Percentiles rank a stretch among this genome's conserved stretches.
These are phyloP conservation scores for Marsdenia floribunda DNA, from an alignment of 257 asterid species.

Conservation along the genomic window DNA sequence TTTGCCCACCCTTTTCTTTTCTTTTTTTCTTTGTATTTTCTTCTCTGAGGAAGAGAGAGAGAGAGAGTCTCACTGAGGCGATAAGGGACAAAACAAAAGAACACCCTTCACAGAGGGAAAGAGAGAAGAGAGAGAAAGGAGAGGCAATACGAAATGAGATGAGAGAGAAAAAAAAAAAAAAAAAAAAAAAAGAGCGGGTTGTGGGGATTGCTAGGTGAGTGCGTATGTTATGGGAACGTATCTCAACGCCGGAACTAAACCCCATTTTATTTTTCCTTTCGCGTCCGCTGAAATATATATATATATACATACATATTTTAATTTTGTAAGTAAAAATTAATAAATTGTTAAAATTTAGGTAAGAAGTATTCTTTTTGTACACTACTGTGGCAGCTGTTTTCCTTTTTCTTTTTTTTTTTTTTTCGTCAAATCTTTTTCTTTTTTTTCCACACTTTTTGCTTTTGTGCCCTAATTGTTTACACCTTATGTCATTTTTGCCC, in stretches of 20 bases:
- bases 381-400: not conserved
- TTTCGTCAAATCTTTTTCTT: not conserved
- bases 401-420: not conserved
- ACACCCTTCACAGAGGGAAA: conserved; percentile 12
- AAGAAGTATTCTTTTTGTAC: not conserved
- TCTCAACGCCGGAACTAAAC: conserved; percentile 25
- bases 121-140: conserved; percentile 2
- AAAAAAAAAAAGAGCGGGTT: not conserved
- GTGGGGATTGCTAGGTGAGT: conserved; percentile 8
- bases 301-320: not conserved
- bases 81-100: conserved; percentile 30
- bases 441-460: not conserved
- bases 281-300: conserved; percentile 26
- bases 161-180: not conserved
- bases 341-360: not conserved
- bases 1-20: not conserved
- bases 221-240: conserved; percentile 24
- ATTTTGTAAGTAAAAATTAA: too few species aligned
- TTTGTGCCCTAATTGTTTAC: not conserved
- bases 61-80: conserved; percentile 17
- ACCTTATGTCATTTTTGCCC: not conserved
- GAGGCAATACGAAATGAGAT: not conserved
- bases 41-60: not conserved
- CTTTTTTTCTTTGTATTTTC: not conserved
- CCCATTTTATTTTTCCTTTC: conserved; percentile 22